A percentile compares a stretch with the other conserved stretches of the same genome.
Evolutionary conservation across 805 yeast species (phyloP).

Genomic region (Cyberlindnera mrakii): DNA sequence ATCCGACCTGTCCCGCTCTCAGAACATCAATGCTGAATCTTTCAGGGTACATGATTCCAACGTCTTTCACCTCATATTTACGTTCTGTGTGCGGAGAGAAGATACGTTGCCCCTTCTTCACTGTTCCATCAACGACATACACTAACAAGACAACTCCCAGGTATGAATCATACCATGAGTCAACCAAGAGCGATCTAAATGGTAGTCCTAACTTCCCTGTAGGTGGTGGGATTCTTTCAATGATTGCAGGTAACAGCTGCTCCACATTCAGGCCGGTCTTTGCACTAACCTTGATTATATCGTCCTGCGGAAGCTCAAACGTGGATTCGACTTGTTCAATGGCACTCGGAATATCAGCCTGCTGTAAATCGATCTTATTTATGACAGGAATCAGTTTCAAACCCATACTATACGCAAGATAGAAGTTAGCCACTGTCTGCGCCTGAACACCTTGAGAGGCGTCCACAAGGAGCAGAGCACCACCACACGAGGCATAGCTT

Average conservation of each 20-base stretch:
- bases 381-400: slow-evolving; percentile 81
- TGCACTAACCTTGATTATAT: slow-evolving; percentile 82
- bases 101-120: slow-evolving; percentile 70
- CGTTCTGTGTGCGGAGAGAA: slow-evolving; percentile 70
- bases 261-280: slow-evolving; percentile 84
- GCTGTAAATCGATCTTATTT: slow-evolving; percentile 85
- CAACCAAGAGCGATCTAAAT: slow-evolving; percentile 76
- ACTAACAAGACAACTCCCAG: slow-evolving; percentile 86
- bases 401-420: slow-evolving; percentile 80
- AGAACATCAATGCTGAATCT: slow-evolving; percentile 56
- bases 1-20: slow-evolving; percentile 91
- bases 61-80: slow-evolving; percentile 83
- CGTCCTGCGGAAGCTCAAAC: slow-evolving; percentile 71
- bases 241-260: slow-evolving; percentile 70
- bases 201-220: slow-evolving; percentile 48
- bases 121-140: slow-evolving; percentile 75
- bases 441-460: slow-evolving; percentile 97
- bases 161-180: slow-evolving; percentile 94
- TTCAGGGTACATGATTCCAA: slow-evolving; percentile 95
- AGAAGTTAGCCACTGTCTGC: slow-evolving; percentile 96
- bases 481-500: slow-evolving; percentile 94
- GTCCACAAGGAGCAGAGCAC: slow-evolving; percentile 84
- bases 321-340: slow-evolving; percentile 80
- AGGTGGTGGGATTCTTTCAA: slow-evolving; percentile 79
- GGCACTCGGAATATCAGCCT: slow-evolving; percentile 76